Percentiles rank a stretch among this genome's conserved stretches.
Evolutionary conservation across 1,139 yeast species (phyloP).

Genomic region (Saccharomycopsis crataegensis): DNA sequence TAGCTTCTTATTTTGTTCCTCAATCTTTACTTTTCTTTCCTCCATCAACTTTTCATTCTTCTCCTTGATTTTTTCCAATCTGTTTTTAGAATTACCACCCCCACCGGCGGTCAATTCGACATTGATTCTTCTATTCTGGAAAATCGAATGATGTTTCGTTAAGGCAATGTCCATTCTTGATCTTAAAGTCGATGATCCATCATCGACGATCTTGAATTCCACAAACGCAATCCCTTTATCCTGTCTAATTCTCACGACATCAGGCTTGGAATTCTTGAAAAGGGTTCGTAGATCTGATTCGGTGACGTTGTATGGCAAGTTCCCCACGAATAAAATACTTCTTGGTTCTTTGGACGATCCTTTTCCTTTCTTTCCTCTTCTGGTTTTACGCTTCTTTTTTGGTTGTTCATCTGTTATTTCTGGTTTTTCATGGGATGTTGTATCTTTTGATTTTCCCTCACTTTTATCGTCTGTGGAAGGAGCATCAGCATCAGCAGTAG

Average conservation of each 20-base stretch:
- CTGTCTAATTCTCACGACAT: constrained; percentile 64
- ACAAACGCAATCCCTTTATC: constrained; percentile 91
- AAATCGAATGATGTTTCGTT: constrained; percentile 66
- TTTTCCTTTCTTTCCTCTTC: constrained; percentile 69
- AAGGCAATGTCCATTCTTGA: constrained; percentile 80
- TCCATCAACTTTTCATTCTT: constrained; percentile 69
- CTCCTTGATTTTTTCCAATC: constrained; percentile 64
- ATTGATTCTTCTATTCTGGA: constrained; percentile 71
- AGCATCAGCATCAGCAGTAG: background rate
- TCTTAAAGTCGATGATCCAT: constrained; percentile 33
- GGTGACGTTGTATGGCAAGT: constrained; percentile 67
- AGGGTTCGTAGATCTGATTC: constrained; percentile 62
- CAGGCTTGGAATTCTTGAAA: constrained; percentile 68
- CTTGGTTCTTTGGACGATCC: constrained; percentile 54
- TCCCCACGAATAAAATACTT: constrained; percentile 86
- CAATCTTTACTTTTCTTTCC: constrained; percentile 50
- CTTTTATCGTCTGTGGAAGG: background rate
- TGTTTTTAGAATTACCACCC: constrained; percentile 77
- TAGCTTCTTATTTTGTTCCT: constrained; percentile 26
- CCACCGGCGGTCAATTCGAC: constrained; percentile 98
- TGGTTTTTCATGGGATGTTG: constrained; percentile 14
- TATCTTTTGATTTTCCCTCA: background rate
- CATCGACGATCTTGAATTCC: constrained; percentile 45
- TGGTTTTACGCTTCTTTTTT: constrained; percentile 63
- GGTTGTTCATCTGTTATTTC: constrained; percentile 30